Evolutionary conservation across 108 stramenopile species (phyloP).

Genomic region (Parietichytrium sp.): DNA sequence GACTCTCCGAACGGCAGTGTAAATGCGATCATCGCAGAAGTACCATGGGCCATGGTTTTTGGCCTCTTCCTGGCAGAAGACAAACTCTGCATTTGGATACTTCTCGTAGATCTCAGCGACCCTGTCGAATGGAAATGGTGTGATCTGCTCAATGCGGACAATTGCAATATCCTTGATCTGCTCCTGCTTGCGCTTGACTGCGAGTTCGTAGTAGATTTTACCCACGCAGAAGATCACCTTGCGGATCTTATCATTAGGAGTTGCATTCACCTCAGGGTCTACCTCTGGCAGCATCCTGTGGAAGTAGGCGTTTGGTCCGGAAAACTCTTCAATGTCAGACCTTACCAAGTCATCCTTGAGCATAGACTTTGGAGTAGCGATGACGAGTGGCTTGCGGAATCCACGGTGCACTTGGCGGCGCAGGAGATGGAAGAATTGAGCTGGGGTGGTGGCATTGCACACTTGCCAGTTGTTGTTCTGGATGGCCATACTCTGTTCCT

Average conservation of each 20-base stretch:
- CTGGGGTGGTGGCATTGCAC: conserved; percentile 60
- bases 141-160: conserved; percentile 92
- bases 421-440: conserved; percentile 98
- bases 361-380: conserved; percentile 93
- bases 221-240: conserved; percentile 89
- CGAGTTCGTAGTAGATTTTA: conserved; percentile 94
- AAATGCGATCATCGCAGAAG: conserved; percentile 66
- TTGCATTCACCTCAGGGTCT: conserved; percentile 72
- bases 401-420: conserved; percentile 95
- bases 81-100: conserved; percentile 84
- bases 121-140: conserved; percentile 93
- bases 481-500: neutral
- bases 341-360: conserved; percentile 81
- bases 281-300: conserved; percentile 72
- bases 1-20: conserved; percentile 88
- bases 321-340: conserved; percentile 86
- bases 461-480: neutral
- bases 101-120: conserved; percentile 70
- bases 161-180: conserved; percentile 51
- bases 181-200: conserved; percentile 67
- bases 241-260: conserved; percentile 62
- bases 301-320: conserved; percentile 84
- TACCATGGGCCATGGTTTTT: conserved; percentile 42
- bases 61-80: conserved; percentile 89
- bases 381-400: conserved; percentile 97